phyloP scores from a whole-genome alignment of 768 basidiomycete species.

The Lenzites betulinus region DNA sequence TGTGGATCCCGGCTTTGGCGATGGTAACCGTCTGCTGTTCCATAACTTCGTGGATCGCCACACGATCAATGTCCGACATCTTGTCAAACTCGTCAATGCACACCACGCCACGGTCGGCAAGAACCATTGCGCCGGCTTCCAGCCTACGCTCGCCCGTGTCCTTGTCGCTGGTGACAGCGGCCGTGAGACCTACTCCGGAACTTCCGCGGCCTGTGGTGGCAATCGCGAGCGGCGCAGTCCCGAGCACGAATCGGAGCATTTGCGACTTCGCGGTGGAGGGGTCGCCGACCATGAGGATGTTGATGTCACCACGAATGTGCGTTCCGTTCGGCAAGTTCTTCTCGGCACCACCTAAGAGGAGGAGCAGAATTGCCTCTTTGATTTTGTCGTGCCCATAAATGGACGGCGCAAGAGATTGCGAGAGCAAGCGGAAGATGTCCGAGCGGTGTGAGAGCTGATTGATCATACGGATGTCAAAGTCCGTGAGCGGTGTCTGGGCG shows the following conservation, averaged over 20 bases:
- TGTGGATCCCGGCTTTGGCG: slow-evolving; percentile 98
- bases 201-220: slow-evolving; percentile 97
- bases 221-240: slow-evolving; percentile 95
- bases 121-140: slow-evolving; percentile 99
- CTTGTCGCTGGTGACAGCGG: slow-evolving; percentile 96
- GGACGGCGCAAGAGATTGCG: slow-evolving; percentile 94
- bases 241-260: slow-evolving; percentile 91
- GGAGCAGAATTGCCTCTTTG: slow-evolving; percentile 89
- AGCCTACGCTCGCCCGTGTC: slow-evolving; percentile 96
- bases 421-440: slow-evolving; percentile 86
- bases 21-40: slow-evolving; percentile 99
- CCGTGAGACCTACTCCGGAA: slow-evolving; percentile 98
- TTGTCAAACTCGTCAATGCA: slow-evolving; percentile 99
- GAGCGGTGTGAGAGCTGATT: slow-evolving; percentile 89
- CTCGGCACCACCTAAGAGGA: slow-evolving; percentile 94
- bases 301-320: slow-evolving; percentile 99
- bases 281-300: slow-evolving; percentile 98
- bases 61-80: slow-evolving; percentile 98
- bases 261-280: slow-evolving; percentile 99
- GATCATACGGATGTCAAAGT: slow-evolving; percentile 93
- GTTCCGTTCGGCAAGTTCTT: slow-evolving; percentile 98
- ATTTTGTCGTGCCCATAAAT: slow-evolving; percentile 97
- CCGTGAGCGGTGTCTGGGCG: slow-evolving; percentile 89
- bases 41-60: slow-evolving; percentile 99
- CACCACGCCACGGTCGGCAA: slow-evolving; percentile 97